Evolutionary conservation across 495 filamentous ascomycete genomes (phyloP).

Genomic region (Neurospora sp.): DNA sequence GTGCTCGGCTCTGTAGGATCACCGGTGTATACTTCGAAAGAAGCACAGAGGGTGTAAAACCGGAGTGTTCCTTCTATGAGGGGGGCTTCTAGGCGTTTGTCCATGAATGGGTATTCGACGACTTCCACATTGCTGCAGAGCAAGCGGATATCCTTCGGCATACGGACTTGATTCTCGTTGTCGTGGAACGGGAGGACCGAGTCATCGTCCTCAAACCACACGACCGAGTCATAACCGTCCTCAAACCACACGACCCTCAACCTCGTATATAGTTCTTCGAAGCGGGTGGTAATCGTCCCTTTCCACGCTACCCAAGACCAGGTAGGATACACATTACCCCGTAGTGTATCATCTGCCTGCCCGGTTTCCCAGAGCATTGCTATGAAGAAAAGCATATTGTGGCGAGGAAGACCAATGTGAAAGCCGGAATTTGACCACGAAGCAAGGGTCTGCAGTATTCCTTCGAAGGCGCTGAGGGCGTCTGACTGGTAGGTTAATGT

Average conservation of each 20-base stretch:
- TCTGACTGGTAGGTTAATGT: neutral
- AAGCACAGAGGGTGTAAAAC: neutral
- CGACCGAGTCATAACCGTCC: neutral
- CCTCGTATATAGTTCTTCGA: neutral
- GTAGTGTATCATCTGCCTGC: neutral
- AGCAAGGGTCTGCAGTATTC: neutral
- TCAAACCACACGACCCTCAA: neutral
- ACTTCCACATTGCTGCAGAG: neutral
- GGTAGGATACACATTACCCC: neutral
- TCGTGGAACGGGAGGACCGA: neutral
- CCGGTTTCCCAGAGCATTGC: neutral
- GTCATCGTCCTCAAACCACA: too few relatives aligned
- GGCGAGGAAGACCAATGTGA: neutral
- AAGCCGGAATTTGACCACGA: neutral
- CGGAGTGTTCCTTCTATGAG: neutral
- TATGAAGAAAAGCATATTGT: neutral
- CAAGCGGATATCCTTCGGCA: neutral
- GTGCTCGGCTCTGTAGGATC: neutral
- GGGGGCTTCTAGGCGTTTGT: neutral
- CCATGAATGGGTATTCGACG: neutral
- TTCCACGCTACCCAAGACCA: neutral
- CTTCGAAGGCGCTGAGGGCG: neutral
- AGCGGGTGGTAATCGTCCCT: neutral
- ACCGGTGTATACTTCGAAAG: neutral
- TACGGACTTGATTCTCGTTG: neutral